Evolutionary conservation across 139 green algal genomes (phyloP).

Genomic region (Micractinium sp.): DNA sequence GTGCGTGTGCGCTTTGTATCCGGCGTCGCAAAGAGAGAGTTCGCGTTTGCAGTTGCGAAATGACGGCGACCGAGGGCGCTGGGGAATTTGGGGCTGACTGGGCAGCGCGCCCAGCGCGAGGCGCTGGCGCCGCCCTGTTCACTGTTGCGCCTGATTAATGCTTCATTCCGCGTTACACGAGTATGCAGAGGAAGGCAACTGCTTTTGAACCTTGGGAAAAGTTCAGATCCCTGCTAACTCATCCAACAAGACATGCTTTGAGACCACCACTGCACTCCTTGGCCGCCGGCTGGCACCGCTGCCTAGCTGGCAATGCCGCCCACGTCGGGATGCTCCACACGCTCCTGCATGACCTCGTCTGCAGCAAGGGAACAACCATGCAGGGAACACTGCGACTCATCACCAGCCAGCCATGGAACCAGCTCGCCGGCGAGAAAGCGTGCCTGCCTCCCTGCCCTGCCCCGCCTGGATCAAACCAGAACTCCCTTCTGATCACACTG

Average conservation of each 20-base stretch:
- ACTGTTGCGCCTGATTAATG: too few relatives aligned
- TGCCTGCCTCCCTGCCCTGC: too few relatives aligned
- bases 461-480: not conserved
- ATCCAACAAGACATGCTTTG: too few relatives aligned
- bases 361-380: not conserved
- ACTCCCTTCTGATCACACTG: not conserved
- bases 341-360: slow-evolving; percentile 24
- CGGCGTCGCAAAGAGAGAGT: not conserved
- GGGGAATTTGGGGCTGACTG: too few relatives aligned
- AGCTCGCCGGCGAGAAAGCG: not conserved
- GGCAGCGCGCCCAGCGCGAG: too few relatives aligned
- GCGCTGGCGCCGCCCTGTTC: too few relatives aligned
- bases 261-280: too few relatives aligned
- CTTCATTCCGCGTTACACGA: too few relatives aligned
- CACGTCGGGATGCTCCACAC: not conserved
- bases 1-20: not conserved
- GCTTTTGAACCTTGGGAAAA: not conserved
- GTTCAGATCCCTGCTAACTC: too few relatives aligned
- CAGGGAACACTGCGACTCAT: not conserved
- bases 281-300: too few relatives aligned
- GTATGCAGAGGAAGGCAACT: not conserved
- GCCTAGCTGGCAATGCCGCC: slow-evolving; percentile 7
- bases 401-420: not conserved
- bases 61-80: too few relatives aligned
- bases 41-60: not conserved